These are phyloP conservation scores for Colletotrichum viniferum DNA, from an alignment of 2,329 filamentous ascomycete species.

Conservation along the genomic window DNA sequence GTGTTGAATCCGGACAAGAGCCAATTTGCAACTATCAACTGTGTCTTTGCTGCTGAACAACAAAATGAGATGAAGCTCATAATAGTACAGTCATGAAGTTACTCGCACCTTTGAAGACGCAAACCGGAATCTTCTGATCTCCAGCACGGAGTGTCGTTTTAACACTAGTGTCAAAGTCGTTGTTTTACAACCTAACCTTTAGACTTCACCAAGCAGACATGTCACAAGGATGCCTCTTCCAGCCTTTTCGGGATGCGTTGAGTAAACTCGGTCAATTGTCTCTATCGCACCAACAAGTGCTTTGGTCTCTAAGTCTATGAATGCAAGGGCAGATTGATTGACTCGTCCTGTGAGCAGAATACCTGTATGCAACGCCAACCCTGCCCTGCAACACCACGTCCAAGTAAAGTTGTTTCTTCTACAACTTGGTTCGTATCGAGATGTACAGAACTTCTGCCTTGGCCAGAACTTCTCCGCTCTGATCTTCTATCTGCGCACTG, in stretches of 20 bases:
- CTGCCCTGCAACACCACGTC: not conserved
- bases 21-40: no score
- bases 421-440: slow-evolving; percentile 12
- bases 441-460: slow-evolving; percentile 25
- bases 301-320: not conserved
- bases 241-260: not conserved
- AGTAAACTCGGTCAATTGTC: not conserved
- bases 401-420: not conserved
- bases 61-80: no score
- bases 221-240: no score
- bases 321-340: not conserved
- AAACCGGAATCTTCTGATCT: not conserved
- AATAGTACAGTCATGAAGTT: no score
- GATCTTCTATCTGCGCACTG: slow-evolving; percentile 33
- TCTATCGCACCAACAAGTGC: not conserved
- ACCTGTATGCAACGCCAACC: not conserved
- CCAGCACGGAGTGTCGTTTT: no score
- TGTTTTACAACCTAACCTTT: not conserved
- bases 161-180: not conserved
- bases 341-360: not conserved
- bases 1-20: no score
- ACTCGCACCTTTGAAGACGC: not conserved
- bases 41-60: no score
- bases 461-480: slow-evolving; percentile 34
- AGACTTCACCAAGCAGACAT: not conserved